Evolutionary conservation across 2,329 filamentous ascomycete genomes (phyloP).

Genomic region (Chaetomium sp.): DNA sequence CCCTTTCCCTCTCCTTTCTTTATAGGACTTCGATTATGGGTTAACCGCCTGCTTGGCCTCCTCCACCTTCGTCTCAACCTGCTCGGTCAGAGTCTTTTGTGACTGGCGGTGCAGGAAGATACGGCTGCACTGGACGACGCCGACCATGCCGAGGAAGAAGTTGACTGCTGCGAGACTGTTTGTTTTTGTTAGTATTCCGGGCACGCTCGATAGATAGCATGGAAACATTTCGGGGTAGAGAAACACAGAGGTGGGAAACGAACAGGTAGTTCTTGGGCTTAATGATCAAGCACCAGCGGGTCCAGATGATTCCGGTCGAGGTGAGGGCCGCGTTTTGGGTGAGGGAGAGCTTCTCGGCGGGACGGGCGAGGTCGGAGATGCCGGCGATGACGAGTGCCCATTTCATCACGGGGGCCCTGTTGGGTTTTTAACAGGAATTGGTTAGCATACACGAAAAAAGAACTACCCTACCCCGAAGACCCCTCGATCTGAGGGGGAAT

Average conservation of each 20-base stretch:
- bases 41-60: conserved; percentile 15
- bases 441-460: neutral
- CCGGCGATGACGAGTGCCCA: conserved; percentile 92
- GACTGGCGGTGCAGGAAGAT: conserved; percentile 62
- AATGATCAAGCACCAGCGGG: conserved; percentile 97
- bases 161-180: conserved; percentile 83
- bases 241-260: conserved; percentile 26
- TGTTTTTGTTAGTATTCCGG: neutral
- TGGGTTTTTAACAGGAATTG: neutral
- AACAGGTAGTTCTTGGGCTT: conserved; percentile 87
- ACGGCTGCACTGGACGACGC: conserved; percentile 71
- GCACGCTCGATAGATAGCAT: neutral
- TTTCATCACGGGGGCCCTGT: conserved; percentile 91
- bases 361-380: conserved; percentile 83
- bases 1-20: neutral
- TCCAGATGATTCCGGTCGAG: conserved; percentile 93
- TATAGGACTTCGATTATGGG: conserved; percentile 11
- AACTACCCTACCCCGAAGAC: no score
- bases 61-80: conserved; percentile 13
- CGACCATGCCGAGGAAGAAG: conserved; percentile 92
- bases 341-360: conserved; percentile 84
- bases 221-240: neutral
- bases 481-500: no score
- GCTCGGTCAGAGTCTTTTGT: conserved; percentile 41
- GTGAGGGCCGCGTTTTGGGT: conserved; percentile 89